These are phyloP conservation scores for Dendrocalamus latiflorus DNA, from an alignment of 202 grass and related monocot genomes.

Conservation along the genomic window DNA sequence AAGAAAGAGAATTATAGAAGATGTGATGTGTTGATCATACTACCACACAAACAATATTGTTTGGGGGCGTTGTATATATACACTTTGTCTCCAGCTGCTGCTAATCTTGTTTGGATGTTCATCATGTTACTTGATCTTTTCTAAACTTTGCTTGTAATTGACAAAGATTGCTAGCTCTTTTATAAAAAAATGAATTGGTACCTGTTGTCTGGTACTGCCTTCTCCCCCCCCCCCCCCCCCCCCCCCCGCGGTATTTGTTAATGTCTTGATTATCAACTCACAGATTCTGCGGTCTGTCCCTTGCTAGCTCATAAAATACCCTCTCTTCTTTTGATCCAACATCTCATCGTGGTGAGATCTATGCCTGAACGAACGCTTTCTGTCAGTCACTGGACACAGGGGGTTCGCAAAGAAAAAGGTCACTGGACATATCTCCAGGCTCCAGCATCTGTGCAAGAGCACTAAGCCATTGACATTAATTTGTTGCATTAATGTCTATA, in stretches of 20 bases:
- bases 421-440: neutral
- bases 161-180: neutral
- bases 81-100: neutral
- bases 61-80: neutral
- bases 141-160: neutral
- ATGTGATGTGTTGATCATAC: neutral
- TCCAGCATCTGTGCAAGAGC: neutral
- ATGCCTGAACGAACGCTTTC: neutral
- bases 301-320: neutral
- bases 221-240: too few relatives aligned
- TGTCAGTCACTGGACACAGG: too few relatives aligned
- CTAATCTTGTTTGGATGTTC: neutral
- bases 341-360: neutral
- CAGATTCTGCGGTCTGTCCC: neutral
- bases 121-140: neutral
- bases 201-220: neutral
- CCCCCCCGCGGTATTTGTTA: too few relatives aligned
- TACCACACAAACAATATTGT: neutral
- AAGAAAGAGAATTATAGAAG: neutral
- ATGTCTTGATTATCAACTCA: neutral
- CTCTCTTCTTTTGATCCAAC: neutral
- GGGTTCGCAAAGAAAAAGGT: too few relatives aligned
- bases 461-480: neutral
- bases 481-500: neutral
- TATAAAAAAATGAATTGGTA: neutral